These are phyloP conservation scores for Pseudocercospora macadamiae DNA, from an alignment of 2,329 filamentous ascomycete genomes.

Conservation along the genomic window DNA sequence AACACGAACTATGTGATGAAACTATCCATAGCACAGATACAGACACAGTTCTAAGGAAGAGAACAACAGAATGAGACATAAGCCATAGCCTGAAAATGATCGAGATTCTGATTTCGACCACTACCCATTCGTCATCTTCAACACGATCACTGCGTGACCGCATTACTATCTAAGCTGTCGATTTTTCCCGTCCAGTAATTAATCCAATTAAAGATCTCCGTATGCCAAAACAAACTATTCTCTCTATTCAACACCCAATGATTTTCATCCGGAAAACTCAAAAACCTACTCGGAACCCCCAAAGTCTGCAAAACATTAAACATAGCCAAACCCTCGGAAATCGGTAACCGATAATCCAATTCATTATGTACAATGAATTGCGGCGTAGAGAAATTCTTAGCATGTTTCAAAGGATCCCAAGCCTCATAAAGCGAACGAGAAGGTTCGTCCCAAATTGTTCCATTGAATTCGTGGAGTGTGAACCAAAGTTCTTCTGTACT, in stretches of 20 bases:
- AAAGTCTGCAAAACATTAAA: constrained; percentile 29
- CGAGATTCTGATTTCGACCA: no score
- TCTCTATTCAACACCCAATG: constrained; percentile 28
- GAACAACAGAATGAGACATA: no score
- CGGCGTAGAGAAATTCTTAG: constrained; percentile 29
- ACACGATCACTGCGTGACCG: constrained; percentile 18
- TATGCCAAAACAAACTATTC: constrained; percentile 31
- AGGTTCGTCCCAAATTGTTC: constrained; percentile 50
- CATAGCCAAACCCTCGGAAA: constrained; percentile 30
- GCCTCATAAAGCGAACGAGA: constrained; percentile 21
- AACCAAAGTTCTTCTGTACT: constrained; percentile 56
- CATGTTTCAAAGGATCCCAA: constrained; percentile 29
- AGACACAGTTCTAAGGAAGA: no score
- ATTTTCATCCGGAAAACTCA: constrained; percentile 28
- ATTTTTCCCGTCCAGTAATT: constrained; percentile 30
- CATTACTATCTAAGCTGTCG: constrained; percentile 24
- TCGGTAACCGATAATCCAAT: constrained; percentile 27
- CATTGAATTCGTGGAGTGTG: constrained; percentile 54
- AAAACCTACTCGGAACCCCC: constrained; percentile 28
- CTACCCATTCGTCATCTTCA: no score
- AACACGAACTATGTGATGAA: no score
- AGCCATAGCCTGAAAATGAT: no score
- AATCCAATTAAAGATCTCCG: constrained; percentile 31
- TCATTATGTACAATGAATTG: constrained; percentile 31
- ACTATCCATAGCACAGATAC: no score